These are phyloP conservation scores for Apiospora hydei DNA, from an alignment of 2,329 filamentous ascomycete genomes.

Conservation along the genomic window DNA sequence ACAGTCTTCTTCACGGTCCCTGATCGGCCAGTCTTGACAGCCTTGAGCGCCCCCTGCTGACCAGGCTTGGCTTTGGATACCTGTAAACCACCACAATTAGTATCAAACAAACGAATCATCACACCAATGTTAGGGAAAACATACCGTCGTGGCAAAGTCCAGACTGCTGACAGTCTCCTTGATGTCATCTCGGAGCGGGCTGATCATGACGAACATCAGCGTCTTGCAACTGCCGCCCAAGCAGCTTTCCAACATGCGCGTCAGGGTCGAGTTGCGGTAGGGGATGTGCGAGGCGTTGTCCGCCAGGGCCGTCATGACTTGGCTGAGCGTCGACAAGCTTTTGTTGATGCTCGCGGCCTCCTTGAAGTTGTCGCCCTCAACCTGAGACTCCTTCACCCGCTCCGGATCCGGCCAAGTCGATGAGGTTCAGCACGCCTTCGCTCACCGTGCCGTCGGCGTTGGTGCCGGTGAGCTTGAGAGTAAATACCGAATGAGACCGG, in stretches of 20 bases:
- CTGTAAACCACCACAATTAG: slow-evolving; percentile 1
- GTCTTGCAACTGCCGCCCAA: slow-evolving; percentile 35
- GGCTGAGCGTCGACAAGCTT: slow-evolving; percentile 31
- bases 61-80: slow-evolving; percentile 30
- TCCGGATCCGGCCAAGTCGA: slow-evolving; percentile 96
- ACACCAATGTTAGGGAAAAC: neutral
- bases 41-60: slow-evolving; percentile 26
- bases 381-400: slow-evolving; percentile 57
- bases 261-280: slow-evolving; percentile 32
- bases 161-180: slow-evolving; percentile 30
- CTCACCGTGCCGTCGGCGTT: slow-evolving; percentile 77
- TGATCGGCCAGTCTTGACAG: slow-evolving; percentile 26
- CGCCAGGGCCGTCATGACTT: slow-evolving; percentile 31
- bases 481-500: slow-evolving; percentile 95
- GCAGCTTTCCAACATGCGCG: slow-evolving; percentile 35
- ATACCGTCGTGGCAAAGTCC: slow-evolving; percentile 30
- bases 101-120: neutral
- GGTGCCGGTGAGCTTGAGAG: slow-evolving; percentile 76
- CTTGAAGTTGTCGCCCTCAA: slow-evolving; percentile 28
- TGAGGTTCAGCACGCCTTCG: slow-evolving; percentile 93
- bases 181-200: slow-evolving; percentile 31
- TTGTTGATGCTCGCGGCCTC: slow-evolving; percentile 37
- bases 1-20: neutral
- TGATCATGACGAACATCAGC: slow-evolving; percentile 42
- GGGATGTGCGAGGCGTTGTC: slow-evolving; percentile 28